Evolutionary conservation across 2,329 filamentous ascomycete genomes (phyloP), one percentile per base, ranked within the genome.

Genomic region (Neofusicoccum ribis): DNA sequence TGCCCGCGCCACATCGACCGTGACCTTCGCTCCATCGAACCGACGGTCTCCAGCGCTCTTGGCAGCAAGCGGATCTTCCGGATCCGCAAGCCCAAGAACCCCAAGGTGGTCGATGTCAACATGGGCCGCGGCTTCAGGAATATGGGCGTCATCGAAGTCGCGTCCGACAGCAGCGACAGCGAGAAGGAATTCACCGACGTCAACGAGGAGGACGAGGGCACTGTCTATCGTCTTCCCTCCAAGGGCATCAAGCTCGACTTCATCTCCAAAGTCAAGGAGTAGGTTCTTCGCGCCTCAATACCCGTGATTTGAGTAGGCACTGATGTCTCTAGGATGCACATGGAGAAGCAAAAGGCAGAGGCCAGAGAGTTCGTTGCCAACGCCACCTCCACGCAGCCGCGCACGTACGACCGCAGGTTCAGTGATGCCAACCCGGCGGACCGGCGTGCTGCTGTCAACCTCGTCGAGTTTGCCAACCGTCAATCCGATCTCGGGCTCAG

Each of bases 1-100:
- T 99, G 95, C 74, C 94, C 94, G 58, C 88, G 91, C 68, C 95
- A 99, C 75, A 83, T 90, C 47, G 91, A 95, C 62, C 89, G 94
- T 68, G 84, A 93, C 65, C 82, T 96, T 65, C 80, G 80, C 36
- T 80, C 84, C 52, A 79, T 89, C 20, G 86, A 52, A 34, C 39
- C 49, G 11, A 43, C 49, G 12, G 59, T 63, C 6, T 54, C 64
- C 39, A 49, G 60, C 47, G 41, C 49, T 39, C 73, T 76, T 72
- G 66, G 61, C 51, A 72, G 39, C 47, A 66, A 3, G 74, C 67
- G 72, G 68, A 59, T 68, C 64, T 62, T 69, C 71, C 60, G 60
- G 39, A 41, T 84, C 64, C 81, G 84, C 66, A 81, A 79, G 68
- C 84, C 82, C 23, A 83, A 81, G 72, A 78, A 83, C 47, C 77